Conservation (phyloP, 169 alveolate species). For the Miamiensis avidus region DNA sequence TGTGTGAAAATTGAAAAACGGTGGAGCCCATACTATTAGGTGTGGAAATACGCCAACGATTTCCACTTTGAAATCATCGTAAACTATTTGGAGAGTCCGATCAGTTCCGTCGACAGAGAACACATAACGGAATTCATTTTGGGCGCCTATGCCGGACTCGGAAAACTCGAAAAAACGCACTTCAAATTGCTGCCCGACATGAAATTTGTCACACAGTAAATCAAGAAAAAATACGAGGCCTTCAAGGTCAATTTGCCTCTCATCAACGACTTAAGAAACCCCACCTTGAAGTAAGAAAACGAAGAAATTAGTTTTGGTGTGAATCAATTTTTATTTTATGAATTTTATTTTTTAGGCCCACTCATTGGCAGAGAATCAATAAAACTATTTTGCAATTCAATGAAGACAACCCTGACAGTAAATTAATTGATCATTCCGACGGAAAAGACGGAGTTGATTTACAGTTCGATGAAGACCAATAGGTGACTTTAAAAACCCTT, state of each 20-base stretch:
- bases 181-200: conserved; percentile 74
- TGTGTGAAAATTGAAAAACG: conserved; percentile 59
- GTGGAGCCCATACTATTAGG: conserved; percentile 72
- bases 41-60: conserved; percentile 78
- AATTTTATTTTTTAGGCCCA: neutral
- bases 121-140: conserved; percentile 64
- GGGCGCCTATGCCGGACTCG: conserved; percentile 66
- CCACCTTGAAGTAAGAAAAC: conserved; percentile 72
- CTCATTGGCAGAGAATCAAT: conserved; percentile 22
- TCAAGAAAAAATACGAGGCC: conserved; percentile 67
- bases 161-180: conserved; percentile 67
- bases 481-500: conserved; percentile 59
- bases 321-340: neutral
- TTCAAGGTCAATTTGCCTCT: conserved; percentile 79
- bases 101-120: conserved; percentile 72
- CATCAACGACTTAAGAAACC: conserved; percentile 76
- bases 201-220: conserved; percentile 53
- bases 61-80: conserved; percentile 58
- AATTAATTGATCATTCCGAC: neutral
- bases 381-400: neutral
- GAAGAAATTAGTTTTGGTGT: conserved; percentile 45
- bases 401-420: conserved; percentile 46
- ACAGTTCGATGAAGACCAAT: conserved; percentile 72
- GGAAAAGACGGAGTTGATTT: neutral
- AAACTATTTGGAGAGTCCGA: conserved; percentile 63